Evolutionary conservation across 2,329 filamentous ascomycete genomes (phyloP), one percentile per base, ranked within the genome.

Genomic region (Ophiostoma tasmaniense): DNA sequence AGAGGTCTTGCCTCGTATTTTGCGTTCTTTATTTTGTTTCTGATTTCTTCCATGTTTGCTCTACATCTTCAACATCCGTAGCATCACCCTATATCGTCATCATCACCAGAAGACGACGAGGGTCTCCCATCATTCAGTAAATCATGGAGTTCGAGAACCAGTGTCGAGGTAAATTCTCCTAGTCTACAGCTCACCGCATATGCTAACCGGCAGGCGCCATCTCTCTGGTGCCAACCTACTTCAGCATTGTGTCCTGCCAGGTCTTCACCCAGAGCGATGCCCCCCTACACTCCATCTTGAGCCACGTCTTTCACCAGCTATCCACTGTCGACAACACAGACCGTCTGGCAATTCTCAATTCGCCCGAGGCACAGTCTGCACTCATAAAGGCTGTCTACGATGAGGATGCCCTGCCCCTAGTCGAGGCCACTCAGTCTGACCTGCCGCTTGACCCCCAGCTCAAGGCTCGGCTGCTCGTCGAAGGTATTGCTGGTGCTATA

Each of bases 401-500:
- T 71, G 73, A 70, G n/a, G 74, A 75, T 68, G 74, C 73, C 13
- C 74, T 74, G 39, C 74, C 76, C 66, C 74, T 79, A 65, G 75
- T 79, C 39, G 74, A 75, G 13, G 73, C 76, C 28, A 72, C 73
- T 1, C 70, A 73, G 7, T 71, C 70, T n/a, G 74, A 77, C 66
- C 71, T 45, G 35, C 71, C 72, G 8, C 75, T 80, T 50, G 74
- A 76, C 68, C 74, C 76, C 52, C 73, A 76, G 61, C 75, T 76
- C 66, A 78, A 75, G 71, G 75, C 75, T 3, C 74, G 74, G 28
- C 72, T 80, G 50, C 77, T 79, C 50, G 74, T 76, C 20, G 75
- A 79, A 70, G 78, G 77, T 67, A 73, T 79, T 33, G 75, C 77
- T 0, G 78, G 76, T 50, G 74, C 78, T 64, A 75, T 78, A 14